Evolutionary conservation across 139 green algal genomes (phyloP).

Genomic region (Mesostigma viride): DNA sequence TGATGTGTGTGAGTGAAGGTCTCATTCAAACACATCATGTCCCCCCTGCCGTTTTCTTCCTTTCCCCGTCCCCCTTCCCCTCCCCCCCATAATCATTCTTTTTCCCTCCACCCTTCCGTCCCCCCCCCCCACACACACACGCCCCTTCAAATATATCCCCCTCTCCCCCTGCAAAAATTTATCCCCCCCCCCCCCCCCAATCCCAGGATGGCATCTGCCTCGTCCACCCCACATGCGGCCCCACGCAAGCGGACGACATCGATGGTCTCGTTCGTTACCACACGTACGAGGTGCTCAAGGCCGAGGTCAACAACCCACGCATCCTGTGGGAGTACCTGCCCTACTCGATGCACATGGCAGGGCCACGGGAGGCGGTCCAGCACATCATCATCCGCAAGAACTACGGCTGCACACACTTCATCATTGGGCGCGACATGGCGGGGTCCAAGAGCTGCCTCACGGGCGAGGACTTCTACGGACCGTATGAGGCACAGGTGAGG

Average conservation of each 20-base stretch:
- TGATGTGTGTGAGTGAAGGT: no score
- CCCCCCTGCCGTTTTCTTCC: no score
- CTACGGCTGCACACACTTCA: slow-evolving; percentile 83
- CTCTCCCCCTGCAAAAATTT: no score
- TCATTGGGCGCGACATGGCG: slow-evolving; percentile 81
- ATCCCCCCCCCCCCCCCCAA: not conserved
- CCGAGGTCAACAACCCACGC: slow-evolving; percentile 56
- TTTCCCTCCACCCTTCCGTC: no score
- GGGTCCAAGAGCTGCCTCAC: slow-evolving; percentile 63
- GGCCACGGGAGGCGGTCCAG: slow-evolving; percentile 74
- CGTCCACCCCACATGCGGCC: slow-evolving; percentile 73
- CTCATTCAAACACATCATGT: no score
- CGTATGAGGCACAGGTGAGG: slow-evolving; percentile 36
- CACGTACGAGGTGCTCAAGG: slow-evolving; percentile 74
- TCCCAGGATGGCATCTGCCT: slow-evolving; percentile 44
- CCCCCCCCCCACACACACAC: no score
- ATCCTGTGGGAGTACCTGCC: slow-evolving; percentile 73
- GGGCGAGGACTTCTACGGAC: slow-evolving; percentile 71
- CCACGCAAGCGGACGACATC: slow-evolving; percentile 92
- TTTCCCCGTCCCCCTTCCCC: no score
- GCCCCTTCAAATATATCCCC: no score
- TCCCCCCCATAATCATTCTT: no score
- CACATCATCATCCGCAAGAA: slow-evolving; percentile 91
- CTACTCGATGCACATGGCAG: slow-evolving; percentile 88
- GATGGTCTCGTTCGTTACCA: slow-evolving; percentile 76